Base-by-base conservation (phyloP, 2,329 filamentous ascomycete genomes). In the Mollisia scopiformis region DNA sequence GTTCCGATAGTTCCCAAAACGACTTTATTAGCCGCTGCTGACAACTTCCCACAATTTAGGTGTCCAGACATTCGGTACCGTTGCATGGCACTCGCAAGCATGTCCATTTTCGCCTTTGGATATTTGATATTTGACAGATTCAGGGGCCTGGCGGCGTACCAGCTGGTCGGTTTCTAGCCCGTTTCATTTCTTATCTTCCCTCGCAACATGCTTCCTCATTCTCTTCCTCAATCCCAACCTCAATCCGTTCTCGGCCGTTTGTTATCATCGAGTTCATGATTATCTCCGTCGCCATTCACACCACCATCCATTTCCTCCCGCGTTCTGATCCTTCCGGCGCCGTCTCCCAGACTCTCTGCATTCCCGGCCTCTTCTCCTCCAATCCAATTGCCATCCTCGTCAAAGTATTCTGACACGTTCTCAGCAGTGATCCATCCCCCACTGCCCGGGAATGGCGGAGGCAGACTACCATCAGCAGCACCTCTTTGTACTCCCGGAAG, bases 351-450 rank as follows among this genome's bases (percentile, higher is more conserved):
- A 58, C 80, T 81, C 6, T 72, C 76, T 2, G 72, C 77, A 10
- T 71, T 69, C 1, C 71, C 74, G 7, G 55, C 65, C 6, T 63
- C 69, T n/a, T n/a, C n/a, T 33, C 62, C 72, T 0, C 79, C 84
- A 65, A 90, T 89, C 84, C 89, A 94, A 72, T 94, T 93, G 2
- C 92, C 92, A 8, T 93, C 84, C 63, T 84, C 87, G 69, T 95
- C 91, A 75, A 95, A 91, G 72, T 87, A 96, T 68, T 96, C 85
- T 65, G 89, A 82, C 73, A 96, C 88, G 70, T 97, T 98, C 59
- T 97, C 94, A 8, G 91, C 90, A 16, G 94, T 98, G 72, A 98
- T 93, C 91, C 91, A 94, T 0, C 90, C 90, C 0, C 85, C 85
- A 53, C 89, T 91, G 1, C 90, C 90, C 0, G 90, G 89, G 74